Conservation (phyloP, 1,139 yeast genomes). For the Barnettozyma hawaiiensis region DNA sequence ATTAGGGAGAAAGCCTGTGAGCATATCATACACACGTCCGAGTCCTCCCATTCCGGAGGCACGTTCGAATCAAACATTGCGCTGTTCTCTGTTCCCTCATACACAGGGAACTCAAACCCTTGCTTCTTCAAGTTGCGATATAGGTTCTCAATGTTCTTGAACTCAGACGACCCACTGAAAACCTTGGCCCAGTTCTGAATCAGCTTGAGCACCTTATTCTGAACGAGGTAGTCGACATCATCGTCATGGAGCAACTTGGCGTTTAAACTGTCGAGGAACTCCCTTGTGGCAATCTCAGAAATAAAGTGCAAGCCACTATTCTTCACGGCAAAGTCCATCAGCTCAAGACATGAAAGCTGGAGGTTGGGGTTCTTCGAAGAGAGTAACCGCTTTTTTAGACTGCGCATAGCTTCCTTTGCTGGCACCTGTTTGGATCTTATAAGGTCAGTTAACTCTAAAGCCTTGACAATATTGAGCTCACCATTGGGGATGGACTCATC, state of each 20-base stretch:
- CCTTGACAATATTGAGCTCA: conserved; percentile 73
- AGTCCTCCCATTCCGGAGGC: conserved; percentile 98
- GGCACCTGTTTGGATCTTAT: conserved; percentile 81
- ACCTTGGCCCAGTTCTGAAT: conserved; percentile 76
- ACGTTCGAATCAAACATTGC: conserved; percentile 80
- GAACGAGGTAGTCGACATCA: conserved; percentile 44
- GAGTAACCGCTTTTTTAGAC: conserved; percentile 68
- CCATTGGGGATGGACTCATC: conserved; percentile 90
- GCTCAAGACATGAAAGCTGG: conserved; percentile 65
- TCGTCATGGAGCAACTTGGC: conserved; percentile 30
- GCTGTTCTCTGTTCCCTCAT: conserved; percentile 23
- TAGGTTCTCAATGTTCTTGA: conserved; percentile 57
- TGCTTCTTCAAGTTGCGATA: conserved; percentile 56
- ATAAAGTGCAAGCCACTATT: conserved; percentile 89
- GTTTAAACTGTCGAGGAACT: conserved; percentile 73
- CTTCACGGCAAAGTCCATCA: conserved; percentile 83
- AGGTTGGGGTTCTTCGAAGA: conserved; percentile 70
- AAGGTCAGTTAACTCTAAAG: conserved; percentile 82
- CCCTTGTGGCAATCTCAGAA: conserved; percentile 73
- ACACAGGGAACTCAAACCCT: conserved; percentile 62
- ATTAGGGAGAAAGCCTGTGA: conserved; percentile 73
- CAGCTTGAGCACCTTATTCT: conserved; percentile 52
- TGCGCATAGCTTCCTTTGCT: conserved; percentile 80
- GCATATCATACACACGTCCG: conserved; percentile 93
- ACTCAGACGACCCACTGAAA: conserved; percentile 63